Evolutionary conservation across 176 grass and related monocot species (phyloP).

Genomic region (Tuctoria greenei): DNA sequence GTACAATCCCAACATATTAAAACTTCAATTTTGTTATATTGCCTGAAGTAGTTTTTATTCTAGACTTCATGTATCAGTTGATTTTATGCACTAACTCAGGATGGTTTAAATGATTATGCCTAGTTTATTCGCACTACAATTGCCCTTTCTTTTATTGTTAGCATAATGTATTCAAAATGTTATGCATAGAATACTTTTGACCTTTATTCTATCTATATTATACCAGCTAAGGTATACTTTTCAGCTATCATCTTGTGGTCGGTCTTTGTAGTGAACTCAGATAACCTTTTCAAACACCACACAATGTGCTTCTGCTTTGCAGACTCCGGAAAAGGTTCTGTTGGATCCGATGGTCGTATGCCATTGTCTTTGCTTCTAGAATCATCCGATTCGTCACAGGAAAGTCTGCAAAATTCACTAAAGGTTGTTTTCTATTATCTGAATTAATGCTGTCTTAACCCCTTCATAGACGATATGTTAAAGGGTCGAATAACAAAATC

Average conservation of each 20-base stretch:
- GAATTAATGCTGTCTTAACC: not conserved
- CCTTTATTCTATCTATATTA: slow-evolving; percentile 1
- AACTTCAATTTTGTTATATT: not conserved
- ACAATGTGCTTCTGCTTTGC: slow-evolving; percentile 21
- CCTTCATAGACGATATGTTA: slow-evolving; percentile 11
- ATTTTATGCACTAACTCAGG: slow-evolving; percentile 15
- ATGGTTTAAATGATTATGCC: slow-evolving; percentile 19
- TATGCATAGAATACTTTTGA: slow-evolving; percentile 7
- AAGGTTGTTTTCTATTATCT: slow-evolving; percentile 42
- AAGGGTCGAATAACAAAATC: slow-evolving; percentile 6
- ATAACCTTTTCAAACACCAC: slow-evolving; percentile 10
- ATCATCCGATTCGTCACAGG: slow-evolving; percentile 54
- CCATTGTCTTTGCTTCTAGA: slow-evolving; percentile 37
- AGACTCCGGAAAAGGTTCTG: slow-evolving; percentile 36
- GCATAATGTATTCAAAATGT: slow-evolving; percentile 17
- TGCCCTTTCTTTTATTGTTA: slow-evolving; percentile 12
- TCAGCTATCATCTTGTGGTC: not conserved
- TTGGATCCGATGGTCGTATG: slow-evolving; percentile 40
- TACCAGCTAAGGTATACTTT: slow-evolving; percentile 12
- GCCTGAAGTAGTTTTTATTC: slow-evolving; percentile 1
- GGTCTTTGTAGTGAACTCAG: not conserved
- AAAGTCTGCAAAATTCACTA: slow-evolving; percentile 55
- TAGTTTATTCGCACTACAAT: not conserved
- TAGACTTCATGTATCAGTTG: slow-evolving; percentile 18
- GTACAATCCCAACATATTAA: too few relatives aligned